Percentiles rank a stretch among this genome's conserved stretches.
Evolutionary conservation across 148 eudicot species (phyloP).

Genomic region (Silene latifolia): DNA sequence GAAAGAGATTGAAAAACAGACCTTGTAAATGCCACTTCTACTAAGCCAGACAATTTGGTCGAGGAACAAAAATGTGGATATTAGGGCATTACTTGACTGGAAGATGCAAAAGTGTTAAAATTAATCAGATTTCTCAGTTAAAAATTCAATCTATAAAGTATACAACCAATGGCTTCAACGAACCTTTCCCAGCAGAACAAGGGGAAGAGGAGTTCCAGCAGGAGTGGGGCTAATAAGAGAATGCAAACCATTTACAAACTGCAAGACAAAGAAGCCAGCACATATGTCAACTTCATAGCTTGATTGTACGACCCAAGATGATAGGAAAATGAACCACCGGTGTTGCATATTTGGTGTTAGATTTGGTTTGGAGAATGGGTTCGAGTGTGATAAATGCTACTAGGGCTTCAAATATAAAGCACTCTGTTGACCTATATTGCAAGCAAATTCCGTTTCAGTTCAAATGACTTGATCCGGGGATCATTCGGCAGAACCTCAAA

Average conservation of each 20-base stretch:
- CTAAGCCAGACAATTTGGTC: conserved; percentile 98
- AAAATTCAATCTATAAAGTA: background rate
- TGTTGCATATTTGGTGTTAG: background rate
- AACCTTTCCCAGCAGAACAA: conserved; percentile 90
- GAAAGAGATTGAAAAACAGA: conserved; percentile 21
- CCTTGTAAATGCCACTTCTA: conserved; percentile 93
- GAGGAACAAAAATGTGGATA: conserved; percentile 89
- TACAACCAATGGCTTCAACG: background rate
- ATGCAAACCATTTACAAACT: conserved; percentile 96
- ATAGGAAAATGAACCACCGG: background rate
- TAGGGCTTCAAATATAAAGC: background rate
- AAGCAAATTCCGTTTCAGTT: background rate
- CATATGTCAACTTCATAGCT: conserved; percentile 1
- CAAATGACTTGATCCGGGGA: too few species aligned
- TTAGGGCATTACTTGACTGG: conserved; percentile 93
- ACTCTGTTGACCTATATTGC: background rate
- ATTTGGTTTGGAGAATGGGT: background rate
- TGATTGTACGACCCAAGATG: background rate
- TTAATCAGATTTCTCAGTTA: background rate
- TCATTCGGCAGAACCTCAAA: too few species aligned
- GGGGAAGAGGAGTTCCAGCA: conserved; percentile 82
- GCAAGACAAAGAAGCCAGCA: conserved; percentile 24
- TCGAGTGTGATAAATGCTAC: too few species aligned
- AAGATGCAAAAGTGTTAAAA: conserved; percentile 1
- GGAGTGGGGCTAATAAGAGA: conserved; percentile 79